Percentiles rank a stretch among this genome's conserved stretches.
phyloP scores from a whole-genome alignment of 2,329 filamentous ascomycete species.

The Cladosporium oxysporum region DNA sequence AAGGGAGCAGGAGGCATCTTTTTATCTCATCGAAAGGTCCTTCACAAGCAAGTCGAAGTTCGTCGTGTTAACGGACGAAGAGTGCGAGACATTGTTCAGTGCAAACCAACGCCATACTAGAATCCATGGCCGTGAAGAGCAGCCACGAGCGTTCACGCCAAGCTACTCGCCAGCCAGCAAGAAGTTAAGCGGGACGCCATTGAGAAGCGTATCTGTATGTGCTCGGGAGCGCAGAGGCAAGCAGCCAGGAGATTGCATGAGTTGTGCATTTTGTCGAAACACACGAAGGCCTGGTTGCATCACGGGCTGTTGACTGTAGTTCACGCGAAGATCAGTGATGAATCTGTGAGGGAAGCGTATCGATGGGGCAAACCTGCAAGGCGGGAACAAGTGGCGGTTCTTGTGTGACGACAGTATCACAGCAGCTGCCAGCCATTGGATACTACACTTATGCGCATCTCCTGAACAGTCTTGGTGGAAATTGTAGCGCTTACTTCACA shows the following conservation, averaged over 20 bases:
- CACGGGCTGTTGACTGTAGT: neutral
- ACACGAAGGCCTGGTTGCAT: slow-evolving; percentile 7
- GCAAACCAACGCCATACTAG: neutral
- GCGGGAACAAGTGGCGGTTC: neutral
- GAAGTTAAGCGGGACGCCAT: neutral
- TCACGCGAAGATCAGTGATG: neutral
- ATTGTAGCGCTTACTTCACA: slow-evolving; percentile 16
- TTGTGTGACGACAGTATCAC: neutral
- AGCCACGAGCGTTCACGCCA: slow-evolving; percentile 1
- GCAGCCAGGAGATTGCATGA: neutral
- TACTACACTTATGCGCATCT: neutral
- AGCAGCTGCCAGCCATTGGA: neutral
- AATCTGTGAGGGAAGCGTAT: neutral
- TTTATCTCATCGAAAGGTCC: neutral
- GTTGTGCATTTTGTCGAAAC: neutral
- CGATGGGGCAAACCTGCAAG: neutral
- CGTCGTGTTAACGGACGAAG: neutral
- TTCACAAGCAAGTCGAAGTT: neutral
- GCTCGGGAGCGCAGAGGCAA: neutral
- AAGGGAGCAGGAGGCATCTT: neutral
- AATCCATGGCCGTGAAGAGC: neutral
- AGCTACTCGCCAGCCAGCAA: neutral
- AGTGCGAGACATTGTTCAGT: neutral
- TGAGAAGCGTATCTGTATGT: neutral
- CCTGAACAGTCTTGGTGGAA: neutral